Evolutionary conservation across 495 filamentous ascomycete genomes (phyloP).

Genomic region (Neurospora pannonica): DNA sequence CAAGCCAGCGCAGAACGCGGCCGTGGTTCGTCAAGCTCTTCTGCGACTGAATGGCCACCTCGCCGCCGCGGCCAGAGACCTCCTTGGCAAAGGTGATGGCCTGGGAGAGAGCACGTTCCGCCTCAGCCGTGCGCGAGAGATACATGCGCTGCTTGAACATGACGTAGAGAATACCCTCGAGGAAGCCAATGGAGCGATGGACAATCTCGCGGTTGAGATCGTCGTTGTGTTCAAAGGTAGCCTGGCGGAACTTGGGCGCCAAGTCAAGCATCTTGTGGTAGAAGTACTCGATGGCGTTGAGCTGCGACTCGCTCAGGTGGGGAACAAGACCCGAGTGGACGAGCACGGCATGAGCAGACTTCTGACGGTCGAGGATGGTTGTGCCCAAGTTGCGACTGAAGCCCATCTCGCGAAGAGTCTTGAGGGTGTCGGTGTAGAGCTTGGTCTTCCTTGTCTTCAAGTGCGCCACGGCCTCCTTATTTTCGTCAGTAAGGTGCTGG

Average conservation of each 20-base stretch:
- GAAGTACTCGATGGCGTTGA: slow-evolving; percentile 51
- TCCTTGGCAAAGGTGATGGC: slow-evolving; percentile 13
- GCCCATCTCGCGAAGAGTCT: slow-evolving; percentile 76
- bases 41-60: slow-evolving; percentile 9
- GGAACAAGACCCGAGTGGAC: slow-evolving; percentile 20
- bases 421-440: slow-evolving; percentile 79
- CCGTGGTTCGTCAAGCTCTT: slow-evolving; percentile 16
- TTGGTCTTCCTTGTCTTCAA: slow-evolving; percentile 86
- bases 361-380: slow-evolving; percentile 60
- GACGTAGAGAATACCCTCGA: slow-evolving; percentile 71
- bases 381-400: slow-evolving; percentile 68
- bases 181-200: slow-evolving; percentile 62
- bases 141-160: slow-evolving; percentile 55
- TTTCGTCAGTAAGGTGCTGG: slow-evolving; percentile 64
- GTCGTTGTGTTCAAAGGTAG: slow-evolving; percentile 61
- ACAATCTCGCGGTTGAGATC: slow-evolving; percentile 75
- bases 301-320: slow-evolving; percentile 3
- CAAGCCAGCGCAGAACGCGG: slow-evolving; percentile 30
- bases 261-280: slow-evolving; percentile 71
- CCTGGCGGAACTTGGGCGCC: slow-evolving; percentile 54
- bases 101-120: slow-evolving; percentile 7
- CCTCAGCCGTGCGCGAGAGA: slow-evolving; percentile 28
- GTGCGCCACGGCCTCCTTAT: slow-evolving; percentile 69
- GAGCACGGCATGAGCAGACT: slow-evolving; percentile 58
- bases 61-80: slow-evolving; percentile 11